Base-by-base conservation (phyloP, 352 stramenopile genomes). In the Phytopythium aichiense region DNA sequence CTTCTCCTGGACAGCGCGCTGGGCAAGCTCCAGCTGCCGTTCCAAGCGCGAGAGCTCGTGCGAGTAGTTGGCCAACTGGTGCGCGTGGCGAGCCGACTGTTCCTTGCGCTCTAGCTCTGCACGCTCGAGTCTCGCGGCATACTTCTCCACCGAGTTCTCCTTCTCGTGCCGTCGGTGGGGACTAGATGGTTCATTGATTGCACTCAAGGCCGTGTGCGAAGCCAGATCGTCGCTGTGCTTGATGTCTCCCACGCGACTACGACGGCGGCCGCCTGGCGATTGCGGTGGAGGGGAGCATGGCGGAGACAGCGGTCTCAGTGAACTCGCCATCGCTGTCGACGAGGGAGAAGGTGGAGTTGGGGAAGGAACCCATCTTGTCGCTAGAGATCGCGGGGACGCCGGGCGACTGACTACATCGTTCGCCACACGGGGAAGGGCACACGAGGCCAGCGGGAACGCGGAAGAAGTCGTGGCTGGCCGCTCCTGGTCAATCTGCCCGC, bases 31-130 rank as follows among this genome's bases (percentile, higher is more conserved):
- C 6, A 92, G 67, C 53, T 91, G 77, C 11, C 82, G 74, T 37
- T 91, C 81, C 1, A 92, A 64, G n/a, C 82, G 72, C 16, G 80
- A 85, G 12, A 88, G 67, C 30, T 88, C 79, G 43, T 88, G 79
- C 0, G 77, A 84, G 23, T 88, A 92, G 42, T 83, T 89, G 13
- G 81, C 72, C 7, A 89, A 62, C 65, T 92, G 81, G 31, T 88
- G 74, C 4, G 73, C 67, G n/a, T 91, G 79, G 0, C 82, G 77
- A 0, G 63, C 54, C 11, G 73, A 59, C 2, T 76, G 45, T 4
- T 84, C 68, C 28, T 81, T 77, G 16, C 80, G 85, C 16, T 89
- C 81, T 8, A 77, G 65, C 52, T 91, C 83, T 4, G 52, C 56
- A 25, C 79, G 79, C 43, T 79, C 67, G 8, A 87, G 59, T 50